Evolutionary conservation across 2,329 filamentous ascomycete genomes (phyloP), one percentile per base, ranked within the genome.

Genomic region (Ceratocystis colombiana): DNA sequence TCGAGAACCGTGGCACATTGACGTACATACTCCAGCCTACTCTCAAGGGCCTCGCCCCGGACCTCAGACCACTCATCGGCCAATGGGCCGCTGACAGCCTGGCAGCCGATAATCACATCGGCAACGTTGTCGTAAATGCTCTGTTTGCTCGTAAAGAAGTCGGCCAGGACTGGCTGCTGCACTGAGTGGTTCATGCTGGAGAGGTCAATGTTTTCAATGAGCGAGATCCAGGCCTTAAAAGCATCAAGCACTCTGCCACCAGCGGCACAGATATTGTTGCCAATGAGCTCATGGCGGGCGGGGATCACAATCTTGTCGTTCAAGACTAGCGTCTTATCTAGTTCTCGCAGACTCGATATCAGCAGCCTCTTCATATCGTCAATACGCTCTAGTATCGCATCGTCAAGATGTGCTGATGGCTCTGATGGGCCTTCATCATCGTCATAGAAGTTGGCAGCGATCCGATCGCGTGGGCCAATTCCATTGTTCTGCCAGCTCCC

Each of bases 31-130:
- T 88, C 88, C 30, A 97, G 76, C 25, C 94, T 86, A 70, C 90
- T 90, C 72, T 96, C 93, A 37, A 99, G 79, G 6, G 92, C 89
- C 73, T 96, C 90, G 1, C 91, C 90, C 55, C 91, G 86, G n/a
- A 92, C 80, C 73, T 96, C 91, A 3, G 92, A 85, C 94, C 94
- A 99, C 76, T 99, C 94, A 73, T 99, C 94, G 7, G 88, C 89
- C 55, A 99, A 76, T 5, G 94, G 94, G 7, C 90, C 90, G 5
- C 91, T 89, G n/a, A 97, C 88, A 28, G 89, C 86, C 76, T 99
- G 94, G 72, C 92, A 96, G 67, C 88, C 86, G 62, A 96, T 77
- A 3, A 97, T 78, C 33, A 99, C 82, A 73, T 97, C 94, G 7
- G 91, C 92, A 66, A 96, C 88, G 68, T 91, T 88, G 75, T 97